A percentile compares a stretch with the other conserved stretches of the same genome.
Conservation (phyloP, 108 stramenopile genomes). For the Parietichytrium sp. region DNA sequence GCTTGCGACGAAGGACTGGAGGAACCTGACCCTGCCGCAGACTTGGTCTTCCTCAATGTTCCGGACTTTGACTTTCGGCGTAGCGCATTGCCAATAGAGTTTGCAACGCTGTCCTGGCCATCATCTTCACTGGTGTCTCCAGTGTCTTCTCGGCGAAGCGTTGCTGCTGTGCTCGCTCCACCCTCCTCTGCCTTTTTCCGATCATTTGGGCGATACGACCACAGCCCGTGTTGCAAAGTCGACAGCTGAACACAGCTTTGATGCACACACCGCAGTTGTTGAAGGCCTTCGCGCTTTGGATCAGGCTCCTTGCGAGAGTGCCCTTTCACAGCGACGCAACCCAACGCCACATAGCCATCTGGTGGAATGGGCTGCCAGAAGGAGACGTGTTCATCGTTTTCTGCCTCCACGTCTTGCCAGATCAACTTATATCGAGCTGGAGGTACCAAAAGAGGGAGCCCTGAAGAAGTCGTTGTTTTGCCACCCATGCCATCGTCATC, state of each 20-base stretch:
- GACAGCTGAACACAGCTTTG: conserved; percentile 21
- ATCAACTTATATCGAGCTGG: not conserved
- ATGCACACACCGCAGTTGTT: conserved; percentile 28
- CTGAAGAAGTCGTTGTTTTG: not conserved
- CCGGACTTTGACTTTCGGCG: too few relatives aligned
- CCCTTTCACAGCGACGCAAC: conserved; percentile 5
- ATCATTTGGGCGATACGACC: conserved; percentile 25
- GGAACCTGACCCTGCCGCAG: too few relatives aligned
- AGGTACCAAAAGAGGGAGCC: not conserved
- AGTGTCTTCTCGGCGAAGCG: not conserved
- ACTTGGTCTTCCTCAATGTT: too few relatives aligned
- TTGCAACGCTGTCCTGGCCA: not conserved
- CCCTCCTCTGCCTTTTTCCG: not conserved
- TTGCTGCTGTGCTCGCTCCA: not conserved
- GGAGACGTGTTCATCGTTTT: not conserved
- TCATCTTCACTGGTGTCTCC: not conserved
- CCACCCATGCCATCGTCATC: conserved; percentile 35
- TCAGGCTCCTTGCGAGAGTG: conserved; percentile 3
- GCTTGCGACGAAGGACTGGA: too few relatives aligned
- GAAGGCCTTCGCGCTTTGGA: not conserved
- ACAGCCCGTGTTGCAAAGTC: conserved; percentile 30
- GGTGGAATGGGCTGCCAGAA: conserved; percentile 14
- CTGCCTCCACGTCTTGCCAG: not conserved
- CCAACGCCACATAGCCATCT: conserved; percentile 18
- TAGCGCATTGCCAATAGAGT: too few relatives aligned